Evolutionary conservation across 176 grass and related monocot genomes (phyloP), one percentile per base, ranked within the genome.

Genomic region (Oryza coarctata): DNA sequence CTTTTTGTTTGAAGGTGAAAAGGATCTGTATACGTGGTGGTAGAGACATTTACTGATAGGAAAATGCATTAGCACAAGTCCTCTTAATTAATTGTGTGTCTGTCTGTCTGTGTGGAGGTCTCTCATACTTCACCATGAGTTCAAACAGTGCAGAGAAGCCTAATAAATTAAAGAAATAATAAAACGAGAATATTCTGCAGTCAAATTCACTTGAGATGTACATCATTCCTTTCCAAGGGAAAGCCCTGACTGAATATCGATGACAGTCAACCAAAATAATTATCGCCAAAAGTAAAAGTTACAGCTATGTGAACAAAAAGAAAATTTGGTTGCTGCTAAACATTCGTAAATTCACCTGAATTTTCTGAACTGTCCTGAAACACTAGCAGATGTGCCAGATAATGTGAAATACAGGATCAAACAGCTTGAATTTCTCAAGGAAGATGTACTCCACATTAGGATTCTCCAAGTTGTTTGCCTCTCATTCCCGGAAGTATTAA

Each of bases 401-500:
- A 58, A 23, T 58, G 55, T 58, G 55, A 58, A 58, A 50, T n/a
- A n/a, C 14, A 38, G 36, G 36, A 38, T 9, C 36, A 38, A 9
- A 9, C 36, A 38, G 36, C 36, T 38, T 38, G 36, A 38, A 38
- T 38, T 38, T 38, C 36, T 38, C 36, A 38, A 38, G 7, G 43
- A 77, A 77, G 26, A 25, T 14, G 5, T 8, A 71, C 39, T 39
- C 57, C 27, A 50, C 25, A 52, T 68, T 15, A 55, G 14, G 31
- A 40, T 58, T 33, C 18, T 32, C 57, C 23, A 58, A 34, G 70
- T 20, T 68, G 60, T 28, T 34, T 35, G 35, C 6, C 18, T 6
- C 13, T 35, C 22, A 15, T 87, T 81, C 63, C 36, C 41, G 33
- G 85, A 81, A 86, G 61, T 75, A 20, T 81, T 14, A 44, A 38